Evolutionary conservation across 179 eudicot species (phyloP).

Genomic region (Heliamphora pulchella): DNA sequence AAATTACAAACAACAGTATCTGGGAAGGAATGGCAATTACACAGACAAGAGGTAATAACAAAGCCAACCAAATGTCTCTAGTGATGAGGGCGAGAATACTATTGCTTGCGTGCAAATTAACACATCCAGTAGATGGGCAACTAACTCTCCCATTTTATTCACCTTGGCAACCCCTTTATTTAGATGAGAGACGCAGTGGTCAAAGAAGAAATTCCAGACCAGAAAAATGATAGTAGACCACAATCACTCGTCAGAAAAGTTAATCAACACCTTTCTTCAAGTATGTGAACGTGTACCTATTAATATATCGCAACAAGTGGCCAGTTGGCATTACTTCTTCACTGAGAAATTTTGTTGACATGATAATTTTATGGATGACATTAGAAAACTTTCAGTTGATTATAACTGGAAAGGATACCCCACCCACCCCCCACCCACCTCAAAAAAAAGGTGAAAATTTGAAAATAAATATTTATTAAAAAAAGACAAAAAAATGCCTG

Average conservation of each 20-base stretch:
- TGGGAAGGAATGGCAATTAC: neutral
- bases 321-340: neutral
- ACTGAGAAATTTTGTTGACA: neutral
- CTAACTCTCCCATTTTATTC: neutral
- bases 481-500: neutral
- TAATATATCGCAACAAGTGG: neutral
- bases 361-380: too few relatives aligned
- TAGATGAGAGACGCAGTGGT: neutral
- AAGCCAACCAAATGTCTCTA: neutral
- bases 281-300: neutral
- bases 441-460: neutral
- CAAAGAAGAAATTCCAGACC: neutral
- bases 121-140: neutral
- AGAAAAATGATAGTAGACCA: neutral
- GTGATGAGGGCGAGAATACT: neutral
- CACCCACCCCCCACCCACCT: too few relatives aligned
- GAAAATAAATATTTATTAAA: too few relatives aligned
- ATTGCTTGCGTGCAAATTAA: neutral
- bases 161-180: slow-evolving; percentile 3
- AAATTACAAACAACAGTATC: neutral
- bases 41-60: neutral
- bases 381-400: too few relatives aligned
- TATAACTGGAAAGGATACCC: too few relatives aligned
- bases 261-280: neutral
- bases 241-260: neutral